Evolutionary conservation across 768 basidiomycete genomes (phyloP), one percentile per base, ranked within the genome.

Genomic region (Lentinula boryana): DNA sequence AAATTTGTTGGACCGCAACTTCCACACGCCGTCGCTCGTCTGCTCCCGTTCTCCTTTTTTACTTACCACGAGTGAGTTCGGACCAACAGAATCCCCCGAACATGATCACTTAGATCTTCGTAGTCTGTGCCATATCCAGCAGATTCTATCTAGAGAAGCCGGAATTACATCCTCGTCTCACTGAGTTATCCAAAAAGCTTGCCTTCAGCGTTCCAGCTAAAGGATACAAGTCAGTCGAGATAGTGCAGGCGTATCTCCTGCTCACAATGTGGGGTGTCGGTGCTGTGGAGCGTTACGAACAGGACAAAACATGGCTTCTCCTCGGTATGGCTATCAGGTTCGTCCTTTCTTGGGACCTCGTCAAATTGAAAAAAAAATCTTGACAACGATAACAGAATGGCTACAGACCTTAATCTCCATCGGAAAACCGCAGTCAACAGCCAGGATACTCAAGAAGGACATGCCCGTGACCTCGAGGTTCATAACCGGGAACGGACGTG

Each of bases 401-500:
- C 89, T 9, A 96, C 91, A 13, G 97, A 99, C 73, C 76, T 99
- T 36, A 98, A 98, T 71, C 74, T 99, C 59, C 95, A 98, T 70
- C 87, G 95, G 58, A 95, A 96, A 70, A 89, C 89, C 7, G 77
- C 79, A 1, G 72, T 80, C 44, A 73, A 76, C 21, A 84, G 78
- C 64, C 78, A 80, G 23, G 88, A 93, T 62, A 86, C 88, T 1
- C 78, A 87, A n/a, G 94, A 95, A 68, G 91, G 87, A 36, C 83
- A 81, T 57, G 84, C 87, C 23, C 84, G 90, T 57, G 93, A 91
- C 68, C 72, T 81, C 61, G 91, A 98, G 75, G 86, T 97, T 12
- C 88, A 91, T 74, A 99, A 98, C 71, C 85, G 97, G 49, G 95
- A 98, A 73, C 78, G 97, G 52, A 93, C 94, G 8, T 99, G 97